These are phyloP conservation scores for Myxozyma sirexii DNA, from an alignment of 805 yeast genomes.

Conservation along the genomic window DNA sequence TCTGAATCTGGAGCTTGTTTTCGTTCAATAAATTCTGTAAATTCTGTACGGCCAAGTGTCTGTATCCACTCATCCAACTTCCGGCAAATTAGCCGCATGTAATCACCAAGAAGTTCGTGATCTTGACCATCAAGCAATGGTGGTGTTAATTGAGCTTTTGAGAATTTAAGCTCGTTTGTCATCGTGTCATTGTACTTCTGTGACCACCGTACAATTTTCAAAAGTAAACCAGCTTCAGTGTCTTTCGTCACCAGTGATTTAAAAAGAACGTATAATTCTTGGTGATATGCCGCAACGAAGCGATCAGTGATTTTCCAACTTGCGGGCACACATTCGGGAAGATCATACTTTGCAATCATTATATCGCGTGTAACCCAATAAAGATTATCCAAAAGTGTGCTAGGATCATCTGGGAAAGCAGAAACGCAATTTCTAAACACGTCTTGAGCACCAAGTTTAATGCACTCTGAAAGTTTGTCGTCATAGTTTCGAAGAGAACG, in stretches of 20 bases:
- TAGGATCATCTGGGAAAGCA: conserved; percentile 52
- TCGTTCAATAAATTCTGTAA: conserved; percentile 63
- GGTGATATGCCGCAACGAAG: conserved; percentile 67
- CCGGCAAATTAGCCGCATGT: conserved; percentile 64
- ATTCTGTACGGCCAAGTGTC: conserved; percentile 68
- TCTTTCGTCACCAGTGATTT: conserved; percentile 63
- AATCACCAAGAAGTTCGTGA: conserved; percentile 74
- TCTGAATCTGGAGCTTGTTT: conserved; percentile 72
- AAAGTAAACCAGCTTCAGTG: conserved; percentile 76
- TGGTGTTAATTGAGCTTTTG: conserved; percentile 53
- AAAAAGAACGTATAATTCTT: conserved; percentile 64
- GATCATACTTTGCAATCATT: conserved; percentile 60
- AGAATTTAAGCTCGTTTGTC: conserved; percentile 53
- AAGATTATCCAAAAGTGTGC: conserved; percentile 66
- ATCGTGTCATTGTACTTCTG: conserved; percentile 62
- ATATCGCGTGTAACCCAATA: conserved; percentile 86
- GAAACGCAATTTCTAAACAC: conserved; percentile 69
- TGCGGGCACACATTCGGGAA: conserved; percentile 63
- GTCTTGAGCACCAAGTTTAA: conserved; percentile 53
- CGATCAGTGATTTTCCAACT: conserved; percentile 72
- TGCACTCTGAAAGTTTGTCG: conserved; percentile 25
- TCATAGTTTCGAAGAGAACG: conserved; percentile 26
- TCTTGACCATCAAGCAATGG: conserved; percentile 73
- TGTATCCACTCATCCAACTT: conserved; percentile 86
- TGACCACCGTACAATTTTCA: conserved; percentile 76